phyloP scores from a whole-genome alignment of 2,329 filamentous ascomycete genomes.

The Talaromyces sp. region DNA sequence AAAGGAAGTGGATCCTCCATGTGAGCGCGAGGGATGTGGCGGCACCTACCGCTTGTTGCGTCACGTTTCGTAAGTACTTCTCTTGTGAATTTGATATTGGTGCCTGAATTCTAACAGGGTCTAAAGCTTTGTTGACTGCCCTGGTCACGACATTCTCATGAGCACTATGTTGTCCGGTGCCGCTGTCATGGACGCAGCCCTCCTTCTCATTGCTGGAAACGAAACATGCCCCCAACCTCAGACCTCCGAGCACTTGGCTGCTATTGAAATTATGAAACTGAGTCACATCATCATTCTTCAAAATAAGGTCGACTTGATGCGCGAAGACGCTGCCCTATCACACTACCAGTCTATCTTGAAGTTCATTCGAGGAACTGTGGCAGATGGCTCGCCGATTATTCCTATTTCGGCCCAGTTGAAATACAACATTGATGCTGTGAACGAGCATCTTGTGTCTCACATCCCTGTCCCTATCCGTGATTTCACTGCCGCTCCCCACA shows the following conservation, averaged over 20 bases:
- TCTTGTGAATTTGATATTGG: background rate
- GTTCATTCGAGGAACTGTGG: slow-evolving; percentile 96
- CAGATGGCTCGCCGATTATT: slow-evolving; percentile 90
- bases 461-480: slow-evolving; percentile 90
- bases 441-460: slow-evolving; percentile 90
- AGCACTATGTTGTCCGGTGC: slow-evolving; percentile 99
- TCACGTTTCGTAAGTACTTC: slow-evolving; percentile 76
- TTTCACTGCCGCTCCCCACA: slow-evolving; percentile 88
- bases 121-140: slow-evolving; percentile 89
- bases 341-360: slow-evolving; percentile 98
- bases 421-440: slow-evolving; percentile 98
- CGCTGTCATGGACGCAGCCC: slow-evolving; percentile 97
- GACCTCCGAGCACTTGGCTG: slow-evolving; percentile 96
- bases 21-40: slow-evolving; percentile 85
- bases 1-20: slow-evolving; percentile 95
- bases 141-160: slow-evolving; percentile 99
- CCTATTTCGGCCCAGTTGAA: slow-evolving; percentile 97
- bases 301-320: slow-evolving; percentile 99
- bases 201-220: slow-evolving; percentile 95
- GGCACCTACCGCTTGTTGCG: slow-evolving; percentile 84
- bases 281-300: slow-evolving; percentile 99
- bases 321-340: slow-evolving; percentile 86
- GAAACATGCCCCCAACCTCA: slow-evolving; percentile 98
- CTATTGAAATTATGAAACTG: slow-evolving; percentile 99
- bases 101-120: slow-evolving; percentile 11